Evolutionary conservation across 148 eudicot species (phyloP).

Genomic region (Arctostaphylos glauca): DNA sequence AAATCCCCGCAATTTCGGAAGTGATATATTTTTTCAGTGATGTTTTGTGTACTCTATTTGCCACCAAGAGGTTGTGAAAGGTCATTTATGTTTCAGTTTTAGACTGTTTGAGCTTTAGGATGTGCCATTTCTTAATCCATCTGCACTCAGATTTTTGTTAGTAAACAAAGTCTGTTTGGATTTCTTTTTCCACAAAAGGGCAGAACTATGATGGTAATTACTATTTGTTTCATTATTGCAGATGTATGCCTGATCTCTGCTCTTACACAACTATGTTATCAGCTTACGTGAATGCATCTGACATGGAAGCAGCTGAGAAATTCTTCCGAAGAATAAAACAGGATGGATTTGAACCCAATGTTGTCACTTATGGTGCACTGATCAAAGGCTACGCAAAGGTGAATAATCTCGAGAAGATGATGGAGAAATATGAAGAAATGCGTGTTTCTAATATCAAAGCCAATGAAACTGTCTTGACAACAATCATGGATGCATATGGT

Average conservation of each 20-base stretch:
- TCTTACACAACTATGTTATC: constrained; percentile 87
- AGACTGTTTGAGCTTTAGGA: background rate
- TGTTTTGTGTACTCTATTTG: background rate
- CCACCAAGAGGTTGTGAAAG: background rate
- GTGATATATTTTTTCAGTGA: background rate
- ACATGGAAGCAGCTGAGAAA: constrained; percentile 96
- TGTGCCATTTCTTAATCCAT: background rate
- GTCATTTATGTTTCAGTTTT: background rate
- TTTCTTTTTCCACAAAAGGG: background rate
- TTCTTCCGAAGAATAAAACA: constrained; percentile 69
- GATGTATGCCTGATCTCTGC: constrained; percentile 84
- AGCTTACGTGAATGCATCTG: constrained; percentile 81
- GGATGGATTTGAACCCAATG: constrained; percentile 65
- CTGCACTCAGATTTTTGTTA: background rate
- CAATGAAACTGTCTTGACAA: constrained; percentile 73
- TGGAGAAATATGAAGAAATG: constrained; percentile 80
- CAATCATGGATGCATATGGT: constrained; percentile 93
- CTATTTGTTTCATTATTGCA: constrained; percentile 29
- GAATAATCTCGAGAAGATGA: constrained; percentile 73
- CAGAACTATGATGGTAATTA: background rate
- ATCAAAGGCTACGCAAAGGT: constrained; percentile 82
- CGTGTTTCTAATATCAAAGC: constrained; percentile 53
- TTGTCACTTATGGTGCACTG: constrained; percentile 75
- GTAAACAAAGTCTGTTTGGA: background rate
- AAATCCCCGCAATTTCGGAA: background rate